Evolutionary conservation across 2,329 filamentous ascomycete genomes (phyloP).

Genomic region (Pestalotiopsis sp.): DNA sequence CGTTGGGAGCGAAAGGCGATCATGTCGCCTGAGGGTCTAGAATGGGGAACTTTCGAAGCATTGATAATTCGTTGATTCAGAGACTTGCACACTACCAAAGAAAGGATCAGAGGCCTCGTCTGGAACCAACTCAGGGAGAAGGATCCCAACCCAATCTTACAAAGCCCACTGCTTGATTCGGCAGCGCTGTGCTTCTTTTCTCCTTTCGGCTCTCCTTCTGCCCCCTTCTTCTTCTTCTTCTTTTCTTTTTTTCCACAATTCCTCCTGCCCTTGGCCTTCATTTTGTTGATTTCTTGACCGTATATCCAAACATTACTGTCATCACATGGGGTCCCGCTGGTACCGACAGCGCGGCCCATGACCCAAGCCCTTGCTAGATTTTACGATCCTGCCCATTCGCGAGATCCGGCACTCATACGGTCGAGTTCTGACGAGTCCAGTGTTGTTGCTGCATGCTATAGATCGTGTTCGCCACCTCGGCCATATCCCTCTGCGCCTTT

Average conservation of each 20-base stretch:
- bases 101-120: not conserved
- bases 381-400: not conserved
- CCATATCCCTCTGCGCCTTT: constrained; percentile 70
- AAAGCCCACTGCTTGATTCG: not conserved
- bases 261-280: not conserved
- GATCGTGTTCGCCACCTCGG: constrained; percentile 65
- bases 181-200: not conserved
- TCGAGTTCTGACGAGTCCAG: constrained; percentile 30
- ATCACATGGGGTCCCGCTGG: constrained; percentile 17
- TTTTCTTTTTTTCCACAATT: not conserved
- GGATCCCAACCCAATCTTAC: not conserved
- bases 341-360: constrained; percentile 15
- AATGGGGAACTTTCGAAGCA: not conserved
- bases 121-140: not conserved
- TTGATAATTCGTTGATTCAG: not conserved
- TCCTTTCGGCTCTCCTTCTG: not conserved
- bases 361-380: not conserved
- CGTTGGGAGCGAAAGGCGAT: not conserved
- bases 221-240: not conserved
- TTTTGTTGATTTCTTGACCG: not conserved
- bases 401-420: not conserved
- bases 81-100: not conserved
- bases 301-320: constrained; percentile 8
- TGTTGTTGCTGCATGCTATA: constrained; percentile 45
- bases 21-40: not conserved